phyloP scores from a whole-genome alignment of 139 green algal species.

The Volvox reticuliferus region DNA sequence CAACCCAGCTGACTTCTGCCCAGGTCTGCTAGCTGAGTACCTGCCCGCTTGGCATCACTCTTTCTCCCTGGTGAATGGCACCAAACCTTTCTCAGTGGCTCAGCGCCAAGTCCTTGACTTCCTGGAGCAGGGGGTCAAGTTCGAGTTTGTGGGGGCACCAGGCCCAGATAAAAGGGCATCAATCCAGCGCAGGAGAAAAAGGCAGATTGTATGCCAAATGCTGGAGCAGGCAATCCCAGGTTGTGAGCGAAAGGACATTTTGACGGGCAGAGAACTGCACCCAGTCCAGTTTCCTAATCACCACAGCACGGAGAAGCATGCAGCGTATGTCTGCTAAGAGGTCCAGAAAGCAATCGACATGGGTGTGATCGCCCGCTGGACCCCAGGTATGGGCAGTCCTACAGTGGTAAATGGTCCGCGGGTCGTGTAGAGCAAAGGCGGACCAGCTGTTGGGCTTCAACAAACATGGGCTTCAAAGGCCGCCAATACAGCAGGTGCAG shows the following conservation, averaged over 20 bases:
- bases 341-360: not conserved
- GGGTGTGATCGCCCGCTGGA: not conserved
- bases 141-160: not conserved
- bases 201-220: not conserved
- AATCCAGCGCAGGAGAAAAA: not conserved
- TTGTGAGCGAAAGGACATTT: not conserved
- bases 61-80: not conserved
- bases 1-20: not conserved
- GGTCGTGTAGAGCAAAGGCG: not conserved
- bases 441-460: not conserved
- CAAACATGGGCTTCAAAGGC: not conserved
- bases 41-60: not conserved
- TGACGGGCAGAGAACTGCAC: not conserved
- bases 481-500: not conserved
- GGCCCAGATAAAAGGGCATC: not conserved
- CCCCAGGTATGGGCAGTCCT: not conserved
- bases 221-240: not conserved
- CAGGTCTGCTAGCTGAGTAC: not conserved
- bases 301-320: not conserved
- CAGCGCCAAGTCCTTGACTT: not conserved
- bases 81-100: no score
- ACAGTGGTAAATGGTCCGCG: conserved; percentile 14
- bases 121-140: not conserved
- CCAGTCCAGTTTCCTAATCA: conserved; percentile 7
- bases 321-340: not conserved